Base-by-base conservation (phyloP, 176 grass and related monocot genomes). In the Rhynchospora pubera region DNA sequence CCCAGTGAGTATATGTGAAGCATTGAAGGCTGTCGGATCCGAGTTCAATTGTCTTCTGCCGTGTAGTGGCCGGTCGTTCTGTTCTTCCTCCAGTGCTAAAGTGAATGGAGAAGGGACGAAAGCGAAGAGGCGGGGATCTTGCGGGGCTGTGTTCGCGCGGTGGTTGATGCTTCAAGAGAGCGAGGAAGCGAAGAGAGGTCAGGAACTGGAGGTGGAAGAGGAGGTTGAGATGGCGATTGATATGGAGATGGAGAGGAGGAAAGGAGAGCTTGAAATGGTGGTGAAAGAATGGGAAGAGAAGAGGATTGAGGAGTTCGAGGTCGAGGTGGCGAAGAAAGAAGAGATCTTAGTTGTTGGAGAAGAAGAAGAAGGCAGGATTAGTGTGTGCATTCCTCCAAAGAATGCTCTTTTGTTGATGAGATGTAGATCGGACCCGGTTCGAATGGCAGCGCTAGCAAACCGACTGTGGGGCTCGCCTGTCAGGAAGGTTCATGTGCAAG, bases 381-480 rank as follows among this genome's bases (percentile, higher is more conserved):
- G 92, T 24, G 91, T 95, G 57, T 98, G 92, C 71, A 90, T 98
- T 79, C 96, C 96, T 0, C 96, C 96, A 0, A 91, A 86, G 79
- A 98, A 98, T 79, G 96, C 96, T 3, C 85, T 98, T 52, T 83
- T 98, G 82, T 89, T 98, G 26, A 98, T 98, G 96, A 84, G 96
- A 58, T 98, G 96, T 79, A 82, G 96, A 70, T 98, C 92, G 0
- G 96, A 98, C 90, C 96, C 92, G 0, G 92, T 98, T 16, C 79
- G 92, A n/a, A 95, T 98, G 92, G 96, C 96, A 3, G 91, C 91
- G 6, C 62, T 98, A 0, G 79, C 90, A 24, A 98, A 83, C 0
- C 88, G 86, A 9, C 89, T 98, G 66, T 98, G 92, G 92, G 96
- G 91, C 1, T 98, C 96, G 14, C 92, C 96, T 0, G 91, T 88